Conservation (phyloP, 2,329 filamentous ascomycete genomes). For the Dactylellina cionopaga region DNA sequence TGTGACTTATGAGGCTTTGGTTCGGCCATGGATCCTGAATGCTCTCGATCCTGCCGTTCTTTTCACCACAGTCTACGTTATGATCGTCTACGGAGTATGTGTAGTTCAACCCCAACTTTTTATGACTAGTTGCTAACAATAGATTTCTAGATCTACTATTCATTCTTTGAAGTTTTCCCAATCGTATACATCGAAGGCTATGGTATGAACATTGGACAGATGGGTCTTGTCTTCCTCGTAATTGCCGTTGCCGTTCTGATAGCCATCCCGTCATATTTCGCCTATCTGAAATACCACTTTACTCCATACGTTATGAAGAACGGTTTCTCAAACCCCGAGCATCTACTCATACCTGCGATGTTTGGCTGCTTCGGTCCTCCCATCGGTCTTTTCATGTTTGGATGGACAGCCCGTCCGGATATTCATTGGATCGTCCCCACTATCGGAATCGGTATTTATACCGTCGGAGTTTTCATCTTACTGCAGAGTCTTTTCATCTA, state of each 20-base stretch:
- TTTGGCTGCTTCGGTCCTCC: slow-evolving; percentile 67
- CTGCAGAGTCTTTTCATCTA: slow-evolving; percentile 72
- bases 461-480: slow-evolving; percentile 66
- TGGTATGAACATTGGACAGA: slow-evolving; percentile 68
- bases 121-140: not conserved
- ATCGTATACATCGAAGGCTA: slow-evolving; percentile 71
- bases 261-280: slow-evolving; percentile 65
- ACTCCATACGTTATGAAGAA: slow-evolving; percentile 65
- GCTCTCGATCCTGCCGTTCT: slow-evolving; percentile 71
- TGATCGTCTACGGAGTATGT: slow-evolving; percentile 67
- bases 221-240: slow-evolving; percentile 71
- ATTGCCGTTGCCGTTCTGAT: slow-evolving; percentile 69
- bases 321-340: slow-evolving; percentile 67
- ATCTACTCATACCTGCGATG: slow-evolving; percentile 68
- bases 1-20: slow-evolving; percentile 68
- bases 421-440: slow-evolving; percentile 69
- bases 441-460: slow-evolving; percentile 69
- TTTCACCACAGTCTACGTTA: slow-evolving; percentile 71
- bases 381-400: slow-evolving; percentile 71
- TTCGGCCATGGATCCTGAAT: slow-evolving; percentile 71
- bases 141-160: slow-evolving; percentile 64
- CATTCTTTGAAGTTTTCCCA: slow-evolving; percentile 74
- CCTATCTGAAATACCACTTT: slow-evolving; percentile 67
- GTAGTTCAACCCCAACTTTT: slow-evolving; percentile 66
- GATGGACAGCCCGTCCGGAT: slow-evolving; percentile 67